A percentile compares a stretch with the other conserved stretches of the same genome.
Conservation (phyloP, 345 rosid genomes). For the Lepidium africanum region DNA sequence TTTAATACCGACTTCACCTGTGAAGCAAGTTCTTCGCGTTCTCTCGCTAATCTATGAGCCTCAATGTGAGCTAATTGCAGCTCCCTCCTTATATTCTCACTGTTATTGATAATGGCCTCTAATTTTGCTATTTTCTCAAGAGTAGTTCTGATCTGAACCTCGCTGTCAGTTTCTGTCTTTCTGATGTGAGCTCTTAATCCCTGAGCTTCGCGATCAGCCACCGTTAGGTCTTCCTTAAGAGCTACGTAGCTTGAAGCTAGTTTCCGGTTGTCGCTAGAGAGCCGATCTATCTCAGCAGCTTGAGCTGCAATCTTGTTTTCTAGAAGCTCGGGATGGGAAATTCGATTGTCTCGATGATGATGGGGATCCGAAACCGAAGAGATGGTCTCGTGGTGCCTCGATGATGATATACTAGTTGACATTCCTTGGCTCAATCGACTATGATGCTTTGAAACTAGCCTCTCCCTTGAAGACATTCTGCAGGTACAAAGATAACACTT, state of each 20-base stretch:
- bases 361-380: slow-evolving; percentile 5
- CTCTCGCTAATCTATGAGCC: slow-evolving; percentile 55
- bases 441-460: slow-evolving; percentile 15
- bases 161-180: slow-evolving; percentile 65
- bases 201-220: slow-evolving; percentile 51
- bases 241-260: slow-evolving; percentile 48
- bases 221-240: slow-evolving; percentile 50
- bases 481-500: not conserved
- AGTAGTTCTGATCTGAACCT: slow-evolving; percentile 61
- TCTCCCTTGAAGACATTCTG: slow-evolving; percentile 30
- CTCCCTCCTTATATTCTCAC: slow-evolving; percentile 61
- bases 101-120: slow-evolving; percentile 47
- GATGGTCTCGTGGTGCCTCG: slow-evolving; percentile 15
- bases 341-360: slow-evolving; percentile 13
- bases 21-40: slow-evolving; percentile 47
- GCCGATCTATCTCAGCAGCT: slow-evolving; percentile 65
- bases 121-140: slow-evolving; percentile 55
- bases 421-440: not conserved
- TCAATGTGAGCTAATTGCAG: slow-evolving; percentile 62
- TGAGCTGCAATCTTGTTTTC: slow-evolving; percentile 68
- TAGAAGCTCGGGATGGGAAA: slow-evolving; percentile 38
- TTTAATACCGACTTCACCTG: slow-evolving; percentile 50
- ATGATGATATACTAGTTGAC: slow-evolving; percentile 10
- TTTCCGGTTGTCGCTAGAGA: slow-evolving; percentile 53
- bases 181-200: slow-evolving; percentile 56